phyloP scores from a whole-genome alignment of 768 basidiomycete species.

The Leccinum boreale region DNA sequence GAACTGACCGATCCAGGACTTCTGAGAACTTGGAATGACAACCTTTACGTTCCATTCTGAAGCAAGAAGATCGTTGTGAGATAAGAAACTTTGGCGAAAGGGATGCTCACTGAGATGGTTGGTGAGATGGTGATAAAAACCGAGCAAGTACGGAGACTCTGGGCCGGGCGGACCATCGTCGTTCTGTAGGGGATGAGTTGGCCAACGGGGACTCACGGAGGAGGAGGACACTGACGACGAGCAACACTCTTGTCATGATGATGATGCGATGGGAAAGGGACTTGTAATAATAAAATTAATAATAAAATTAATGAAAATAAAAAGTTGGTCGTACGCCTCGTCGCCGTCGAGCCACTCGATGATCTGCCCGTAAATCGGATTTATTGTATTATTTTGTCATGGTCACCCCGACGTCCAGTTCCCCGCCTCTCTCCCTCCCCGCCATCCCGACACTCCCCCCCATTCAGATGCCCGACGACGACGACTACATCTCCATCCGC shows the following conservation, averaged over 20 bases:
- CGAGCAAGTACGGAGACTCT: conserved; percentile 75
- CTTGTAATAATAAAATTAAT: neutral
- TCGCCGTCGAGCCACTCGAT: conserved; percentile 11
- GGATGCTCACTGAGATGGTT: conserved; percentile 50
- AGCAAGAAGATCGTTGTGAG: neutral
- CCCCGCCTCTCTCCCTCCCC: conserved; percentile 28
- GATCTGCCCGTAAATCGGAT: conserved; percentile 9
- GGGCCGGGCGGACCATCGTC: conserved; percentile 78
- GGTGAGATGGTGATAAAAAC: conserved; percentile 61
- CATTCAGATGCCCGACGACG: conserved; percentile 39
- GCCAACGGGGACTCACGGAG: neutral
- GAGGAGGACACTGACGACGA: conserved; percentile 38
- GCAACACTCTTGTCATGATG: conserved; percentile 33
- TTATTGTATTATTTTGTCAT: conserved; percentile 17
- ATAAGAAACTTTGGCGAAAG: conserved; percentile 10
- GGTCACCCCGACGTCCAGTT: conserved; percentile 13
- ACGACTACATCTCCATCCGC: conserved; percentile 20
- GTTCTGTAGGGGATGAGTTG: conserved; percentile 46
- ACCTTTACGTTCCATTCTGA: conserved; percentile 79
- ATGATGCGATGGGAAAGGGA: neutral
- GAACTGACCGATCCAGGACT: conserved; percentile 79
- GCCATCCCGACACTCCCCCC: conserved; percentile 44
- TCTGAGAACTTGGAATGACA: conserved; percentile 76
- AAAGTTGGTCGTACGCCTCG: conserved; percentile 3
- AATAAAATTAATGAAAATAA: neutral